A percentile compares a stretch with the other conserved stretches of the same genome.
These are phyloP conservation scores for Phialocephala subalpina DNA, from an alignment of 2,329 filamentous ascomycete genomes.

Conservation along the genomic window DNA sequence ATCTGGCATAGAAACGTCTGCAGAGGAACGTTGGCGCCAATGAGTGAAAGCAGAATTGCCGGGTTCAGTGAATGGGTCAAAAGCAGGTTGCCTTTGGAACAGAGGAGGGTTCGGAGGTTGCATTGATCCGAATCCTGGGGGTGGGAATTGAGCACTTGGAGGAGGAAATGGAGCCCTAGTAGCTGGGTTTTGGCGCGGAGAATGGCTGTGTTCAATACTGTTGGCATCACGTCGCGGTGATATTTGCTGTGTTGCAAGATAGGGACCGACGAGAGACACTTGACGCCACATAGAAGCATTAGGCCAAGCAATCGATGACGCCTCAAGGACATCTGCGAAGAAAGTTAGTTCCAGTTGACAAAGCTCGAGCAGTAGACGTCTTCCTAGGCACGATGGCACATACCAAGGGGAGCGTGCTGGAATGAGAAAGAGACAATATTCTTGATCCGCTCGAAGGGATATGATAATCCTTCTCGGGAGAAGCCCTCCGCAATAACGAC, in stretches of 20 bases:
- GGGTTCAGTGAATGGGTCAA: conserved; percentile 53
- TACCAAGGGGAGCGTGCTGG: conserved; percentile 82
- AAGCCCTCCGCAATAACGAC: conserved; percentile 80
- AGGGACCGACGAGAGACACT: conserved; percentile 48
- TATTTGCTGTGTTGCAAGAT: conserved; percentile 33
- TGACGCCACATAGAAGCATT: conserved; percentile 74
- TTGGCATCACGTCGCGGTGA: conserved; percentile 51
- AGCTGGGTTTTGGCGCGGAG: conserved; percentile 55
- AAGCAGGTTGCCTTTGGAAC: conserved; percentile 42
- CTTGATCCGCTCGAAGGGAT: conserved; percentile 71
- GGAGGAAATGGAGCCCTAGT: conserved; percentile 30
- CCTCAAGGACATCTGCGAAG: conserved; percentile 72
- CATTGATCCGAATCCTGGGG: conserved; percentile 43
- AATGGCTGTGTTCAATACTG: conserved; percentile 67
- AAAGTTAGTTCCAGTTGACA: background rate
- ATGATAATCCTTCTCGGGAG: conserved; percentile 55
- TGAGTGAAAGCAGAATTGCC: conserved; percentile 29
- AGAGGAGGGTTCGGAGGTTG: conserved; percentile 31
- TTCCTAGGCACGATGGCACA: conserved; percentile 9
- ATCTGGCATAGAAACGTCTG: conserved; percentile 57
- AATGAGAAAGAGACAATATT: conserved; percentile 84
- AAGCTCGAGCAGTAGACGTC: too few relatives aligned
- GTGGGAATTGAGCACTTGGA: conserved; percentile 37
- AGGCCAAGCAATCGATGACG: conserved; percentile 80
- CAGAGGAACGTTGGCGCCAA: conserved; percentile 47